Conservation (phyloP, 495 filamentous ascomycete species). For the Aspergillus ostianus region DNA sequence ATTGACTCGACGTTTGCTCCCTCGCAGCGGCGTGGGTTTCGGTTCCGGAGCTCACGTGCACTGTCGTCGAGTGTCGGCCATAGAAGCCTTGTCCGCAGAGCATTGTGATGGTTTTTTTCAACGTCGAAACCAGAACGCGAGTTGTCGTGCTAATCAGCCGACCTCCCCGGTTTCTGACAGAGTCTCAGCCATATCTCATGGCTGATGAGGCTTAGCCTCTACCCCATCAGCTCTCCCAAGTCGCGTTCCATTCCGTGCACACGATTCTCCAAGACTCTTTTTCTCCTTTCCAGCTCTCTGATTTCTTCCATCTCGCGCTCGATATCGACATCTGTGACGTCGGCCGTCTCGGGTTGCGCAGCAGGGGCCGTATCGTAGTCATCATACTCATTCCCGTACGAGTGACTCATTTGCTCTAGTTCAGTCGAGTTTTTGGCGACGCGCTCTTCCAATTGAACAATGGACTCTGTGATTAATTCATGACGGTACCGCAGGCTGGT, state of each 20-base stretch:
- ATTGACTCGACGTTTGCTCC: not conserved
- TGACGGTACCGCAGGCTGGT: conserved; percentile 68
- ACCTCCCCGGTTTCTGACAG: not conserved
- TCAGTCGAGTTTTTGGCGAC: conserved; percentile 75
- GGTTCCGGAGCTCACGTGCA: no score
- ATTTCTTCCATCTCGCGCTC: conserved; percentile 76
- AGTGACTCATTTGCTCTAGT: conserved; percentile 69
- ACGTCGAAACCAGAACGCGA: not conserved
- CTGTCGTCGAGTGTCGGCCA: not conserved
- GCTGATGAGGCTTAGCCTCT: conserved; percentile 11
- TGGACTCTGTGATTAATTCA: conserved; percentile 66
- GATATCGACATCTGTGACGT: conserved; percentile 74
- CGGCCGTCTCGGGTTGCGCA: conserved; percentile 42
- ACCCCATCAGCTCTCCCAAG: conserved; percentile 62
- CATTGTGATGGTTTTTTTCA: not conserved
- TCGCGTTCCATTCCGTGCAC: conserved; percentile 80
- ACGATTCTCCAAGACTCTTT: conserved; percentile 71
- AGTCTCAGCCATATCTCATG: not conserved
- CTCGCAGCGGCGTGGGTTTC: not conserved
- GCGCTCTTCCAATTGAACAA: conserved; percentile 73
- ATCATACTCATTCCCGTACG: conserved; percentile 40
- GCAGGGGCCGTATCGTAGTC: conserved; percentile 34
- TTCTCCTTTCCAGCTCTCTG: conserved; percentile 71
- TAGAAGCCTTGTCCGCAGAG: not conserved
- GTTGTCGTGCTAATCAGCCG: not conserved